Base-by-base conservation (phyloP, 2,329 filamentous ascomycete species). In the Dothideomycetes sp. region DNA sequence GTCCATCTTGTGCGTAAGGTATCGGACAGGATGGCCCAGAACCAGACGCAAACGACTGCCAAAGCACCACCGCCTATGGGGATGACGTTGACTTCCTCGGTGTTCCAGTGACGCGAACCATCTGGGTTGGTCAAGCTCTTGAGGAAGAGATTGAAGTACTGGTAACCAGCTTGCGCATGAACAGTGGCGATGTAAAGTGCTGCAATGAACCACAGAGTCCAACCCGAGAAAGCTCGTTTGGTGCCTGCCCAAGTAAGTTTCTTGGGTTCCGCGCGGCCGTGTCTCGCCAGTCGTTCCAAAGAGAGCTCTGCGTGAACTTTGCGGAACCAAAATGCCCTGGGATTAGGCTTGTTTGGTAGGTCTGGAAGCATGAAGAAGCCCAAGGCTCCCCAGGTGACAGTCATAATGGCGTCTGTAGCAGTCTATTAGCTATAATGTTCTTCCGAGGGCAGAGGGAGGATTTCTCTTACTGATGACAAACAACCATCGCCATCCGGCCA, bases 21-120 rank as follows among this genome's bases (percentile, higher is more conserved):
- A 51, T 74, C 70, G 0, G 70, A 74, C 1, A 72, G 50, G 2
- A 71, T 61, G 1, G 69, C 70, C 69, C 70, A 74, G 10, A 71
- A 60, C 70, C 70, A 73, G 2, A 73, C 70, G 41, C 68, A 70
- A 0, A 64, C 57, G 2, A 71, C 66, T 13, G 69, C 69, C 35
- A 71, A 68, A 4, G 65, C 67, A 4, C 64, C 58, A 9, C 67
- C 68, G 8, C 57, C 65, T 12, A 71, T 69, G 0, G 69, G 68
- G 39, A 72, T 70, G 2, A 64, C 60, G 44, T 71, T 71, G 15
- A 71, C 64, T 47, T 68, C 53, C 25, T 66, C 58, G 11, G 37
- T 40, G 20, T 20, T 16, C 67, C 68, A 71, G 4, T 55, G 53
- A 2, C 56, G 53, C 2, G 56, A 61, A 0, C 67, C 67, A 33